Percentiles rank a stretch among this genome's conserved stretches.
Conservation (phyloP, 257 asterid genomes). For the Solanum pennellii region DNA sequence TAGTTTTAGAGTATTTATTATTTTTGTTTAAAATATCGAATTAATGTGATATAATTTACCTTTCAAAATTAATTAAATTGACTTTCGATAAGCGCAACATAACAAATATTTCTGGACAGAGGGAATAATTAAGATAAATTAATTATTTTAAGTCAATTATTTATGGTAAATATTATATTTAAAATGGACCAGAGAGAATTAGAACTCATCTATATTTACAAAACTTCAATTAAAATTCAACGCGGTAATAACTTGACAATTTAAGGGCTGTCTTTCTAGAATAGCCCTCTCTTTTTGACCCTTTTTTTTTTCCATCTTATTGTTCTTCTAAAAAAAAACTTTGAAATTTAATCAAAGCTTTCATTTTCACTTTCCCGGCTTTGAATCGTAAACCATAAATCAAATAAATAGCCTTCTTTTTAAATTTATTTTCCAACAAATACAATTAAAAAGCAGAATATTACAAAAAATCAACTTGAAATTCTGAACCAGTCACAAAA, state of each 20-base stretch:
- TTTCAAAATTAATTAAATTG: too few species aligned
- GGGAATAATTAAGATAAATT: too few species aligned
- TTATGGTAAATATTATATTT: too few species aligned
- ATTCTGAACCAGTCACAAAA: slow-evolving; percentile 6
- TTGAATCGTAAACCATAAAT: slow-evolving; percentile 19
- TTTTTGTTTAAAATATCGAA: too few species aligned
- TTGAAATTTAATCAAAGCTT: background rate
- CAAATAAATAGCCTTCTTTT: background rate
- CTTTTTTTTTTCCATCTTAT: background rate
- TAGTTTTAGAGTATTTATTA: too few species aligned
- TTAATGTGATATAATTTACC: fast-evolving
- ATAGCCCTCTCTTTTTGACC: background rate
- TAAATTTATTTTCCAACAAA: background rate
- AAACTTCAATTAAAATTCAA: background rate
- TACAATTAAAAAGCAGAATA: background rate
- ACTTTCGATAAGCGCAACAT: too few species aligned
- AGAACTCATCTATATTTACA: background rate
- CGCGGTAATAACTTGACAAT: background rate
- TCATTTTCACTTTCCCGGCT: background rate
- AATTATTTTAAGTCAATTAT: too few species aligned
- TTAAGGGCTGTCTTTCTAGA: slow-evolving; percentile 11
- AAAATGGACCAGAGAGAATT: background rate
- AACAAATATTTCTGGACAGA: too few species aligned
- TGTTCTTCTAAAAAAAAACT: background rate
- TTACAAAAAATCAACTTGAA: background rate